Conservation (phyloP, 306 rosid genomes). For the Quercus rubra region DNA sequence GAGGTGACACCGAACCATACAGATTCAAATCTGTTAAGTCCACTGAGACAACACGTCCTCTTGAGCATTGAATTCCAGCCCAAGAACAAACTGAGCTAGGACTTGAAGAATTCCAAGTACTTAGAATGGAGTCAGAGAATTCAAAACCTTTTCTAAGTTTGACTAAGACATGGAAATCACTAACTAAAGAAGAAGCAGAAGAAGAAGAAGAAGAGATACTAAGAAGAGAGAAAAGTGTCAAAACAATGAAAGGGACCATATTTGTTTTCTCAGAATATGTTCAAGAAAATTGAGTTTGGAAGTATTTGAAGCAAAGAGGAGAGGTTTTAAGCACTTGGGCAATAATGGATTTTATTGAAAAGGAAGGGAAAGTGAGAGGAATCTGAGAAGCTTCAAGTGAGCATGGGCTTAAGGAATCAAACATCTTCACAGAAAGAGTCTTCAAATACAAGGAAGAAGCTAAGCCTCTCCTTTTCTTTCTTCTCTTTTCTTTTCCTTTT, state of each 20-base stretch:
- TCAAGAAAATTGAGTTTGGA: conserved; percentile 53
- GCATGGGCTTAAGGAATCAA: conserved; percentile 64
- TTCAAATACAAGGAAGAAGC: conserved; percentile 76
- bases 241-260: conserved; percentile 54
- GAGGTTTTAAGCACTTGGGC: conserved; percentile 42
- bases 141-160: conserved; percentile 58
- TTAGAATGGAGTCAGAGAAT: conserved; percentile 49
- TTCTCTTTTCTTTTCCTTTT: conserved; percentile 35
- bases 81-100: conserved; percentile 68
- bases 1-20: conserved; percentile 58
- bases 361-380: conserved; percentile 51
- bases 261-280: conserved; percentile 15
- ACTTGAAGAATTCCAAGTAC: conserved; percentile 50
- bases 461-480: conserved; percentile 41
- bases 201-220: conserved; percentile 38
- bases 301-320: conserved; percentile 41
- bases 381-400: conserved; percentile 54
- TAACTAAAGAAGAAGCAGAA: conserved; percentile 50
- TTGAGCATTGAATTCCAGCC: conserved; percentile 59
- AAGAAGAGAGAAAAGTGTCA: conserved; percentile 54
- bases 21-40: conserved; percentile 63
- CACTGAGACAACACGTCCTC: conserved; percentile 53
- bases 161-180: conserved; percentile 58
- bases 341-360: conserved; percentile 34
- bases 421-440: conserved; percentile 66